Conservation (phyloP, 805 yeast genomes). For the Myxozyma sirexii region DNA sequence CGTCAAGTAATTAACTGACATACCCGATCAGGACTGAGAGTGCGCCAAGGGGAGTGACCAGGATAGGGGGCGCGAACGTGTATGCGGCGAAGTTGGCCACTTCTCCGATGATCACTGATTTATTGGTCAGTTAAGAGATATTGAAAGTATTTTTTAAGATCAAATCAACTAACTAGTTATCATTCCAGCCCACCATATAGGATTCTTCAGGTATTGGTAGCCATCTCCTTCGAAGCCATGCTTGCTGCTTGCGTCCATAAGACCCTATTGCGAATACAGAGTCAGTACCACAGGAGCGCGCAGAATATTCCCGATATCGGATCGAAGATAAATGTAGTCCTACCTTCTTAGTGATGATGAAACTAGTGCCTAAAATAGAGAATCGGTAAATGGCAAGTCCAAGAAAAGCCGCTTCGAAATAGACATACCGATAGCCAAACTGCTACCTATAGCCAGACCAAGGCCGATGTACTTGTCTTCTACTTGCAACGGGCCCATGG, state of each 20-base stretch:
- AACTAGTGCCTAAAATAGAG: conserved; percentile 41
- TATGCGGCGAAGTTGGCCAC: conserved; percentile 92
- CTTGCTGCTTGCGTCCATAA: conserved; percentile 65
- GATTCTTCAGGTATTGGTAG: conserved; percentile 76
- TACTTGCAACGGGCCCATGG: conserved; percentile 41
- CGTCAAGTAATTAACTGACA: neutral
- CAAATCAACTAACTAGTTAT: conserved; percentile 47
- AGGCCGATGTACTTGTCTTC: conserved; percentile 90
- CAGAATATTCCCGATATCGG: too few species aligned
- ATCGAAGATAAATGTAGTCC: neutral
- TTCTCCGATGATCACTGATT: conserved; percentile 88
- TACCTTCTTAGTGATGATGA: conserved; percentile 77
- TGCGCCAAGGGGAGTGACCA: conserved; percentile 92
- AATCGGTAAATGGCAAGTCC: neutral
- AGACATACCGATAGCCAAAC: conserved; percentile 83
- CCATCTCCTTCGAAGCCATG: conserved; percentile 72
- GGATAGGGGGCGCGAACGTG: conserved; percentile 90
- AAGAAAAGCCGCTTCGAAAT: neutral
- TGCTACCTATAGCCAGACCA: conserved; percentile 82
- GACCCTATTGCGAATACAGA: conserved; percentile 49
- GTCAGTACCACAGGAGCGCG: neutral
- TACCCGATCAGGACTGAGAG: conserved; percentile 81
- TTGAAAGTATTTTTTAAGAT: neutral
- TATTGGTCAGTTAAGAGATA: neutral
- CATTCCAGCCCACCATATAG: conserved; percentile 95